These are phyloP conservation scores for Astrephomene gubernaculifera DNA, from an alignment of 139 green algal genomes.

Conservation along the genomic window DNA sequence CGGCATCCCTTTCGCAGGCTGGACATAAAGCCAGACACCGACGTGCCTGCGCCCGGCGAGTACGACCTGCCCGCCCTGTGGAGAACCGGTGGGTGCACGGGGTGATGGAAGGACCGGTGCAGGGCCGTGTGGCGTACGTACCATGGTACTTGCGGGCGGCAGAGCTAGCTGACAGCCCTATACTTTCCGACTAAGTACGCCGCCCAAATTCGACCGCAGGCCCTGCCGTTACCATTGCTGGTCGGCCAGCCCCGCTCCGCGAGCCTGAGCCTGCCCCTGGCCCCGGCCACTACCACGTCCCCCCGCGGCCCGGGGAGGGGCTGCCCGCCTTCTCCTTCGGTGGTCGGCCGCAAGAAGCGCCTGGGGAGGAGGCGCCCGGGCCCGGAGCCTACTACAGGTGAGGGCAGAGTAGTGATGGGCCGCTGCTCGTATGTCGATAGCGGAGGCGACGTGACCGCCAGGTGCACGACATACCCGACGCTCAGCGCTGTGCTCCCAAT, in stretches of 20 bases:
- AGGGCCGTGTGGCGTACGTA: too few species aligned
- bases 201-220: background rate
- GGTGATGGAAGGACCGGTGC: background rate
- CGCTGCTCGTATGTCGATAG: too few species aligned
- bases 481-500: too few species aligned
- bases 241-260: background rate
- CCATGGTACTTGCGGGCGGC: background rate
- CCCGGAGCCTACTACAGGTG: constrained; percentile 29
- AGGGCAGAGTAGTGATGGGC: too few species aligned
- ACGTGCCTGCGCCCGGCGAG: constrained; percentile 47
- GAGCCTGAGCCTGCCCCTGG: constrained; percentile 28
- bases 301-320: constrained; percentile 14
- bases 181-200: background rate
- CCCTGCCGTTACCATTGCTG: constrained; percentile 25
- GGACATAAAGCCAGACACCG: constrained; percentile 33
- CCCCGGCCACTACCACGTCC: constrained; percentile 18
- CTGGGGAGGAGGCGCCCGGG: constrained; percentile 1
- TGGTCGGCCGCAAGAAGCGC: background rate
- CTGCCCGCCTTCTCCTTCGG: constrained; percentile 43
- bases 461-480: too few species aligned
- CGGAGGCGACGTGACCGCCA: too few species aligned
- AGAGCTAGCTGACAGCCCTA: background rate
- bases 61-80: constrained; percentile 52
- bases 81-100: constrained; percentile 21
- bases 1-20: constrained; percentile 4